Conservation (phyloP, 371 early-diverging fungal genomes). For the Rhizopus delemar region DNA sequence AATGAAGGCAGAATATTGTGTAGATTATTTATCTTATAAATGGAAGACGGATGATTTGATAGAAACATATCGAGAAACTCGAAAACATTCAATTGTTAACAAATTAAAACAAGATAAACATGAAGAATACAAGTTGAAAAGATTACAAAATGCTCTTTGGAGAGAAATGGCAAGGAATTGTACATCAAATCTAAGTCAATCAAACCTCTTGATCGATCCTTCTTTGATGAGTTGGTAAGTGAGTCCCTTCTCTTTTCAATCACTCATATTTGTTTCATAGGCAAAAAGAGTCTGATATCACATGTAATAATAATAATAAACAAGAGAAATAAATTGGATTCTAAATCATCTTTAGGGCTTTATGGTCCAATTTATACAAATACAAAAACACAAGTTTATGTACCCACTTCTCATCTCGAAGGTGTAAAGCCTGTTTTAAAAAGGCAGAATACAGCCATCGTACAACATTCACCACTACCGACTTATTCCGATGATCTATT, state of each 20-base stretch:
- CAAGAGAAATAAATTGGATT: not conserved
- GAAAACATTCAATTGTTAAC: conserved; percentile 23
- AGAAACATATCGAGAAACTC: conserved; percentile 33
- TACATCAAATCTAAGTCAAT: conserved; percentile 20
- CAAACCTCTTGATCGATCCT: conserved; percentile 25
- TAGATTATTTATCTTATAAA: conserved; percentile 50
- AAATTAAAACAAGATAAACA: conserved; percentile 11
- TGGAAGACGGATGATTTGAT: conserved; percentile 41
- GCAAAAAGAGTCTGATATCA: conserved; percentile 41
- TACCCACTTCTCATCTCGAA: conserved; percentile 16
- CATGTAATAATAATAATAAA: conserved; percentile 25
- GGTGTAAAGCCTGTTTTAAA: conserved; percentile 37
- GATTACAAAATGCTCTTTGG: conserved; percentile 47
- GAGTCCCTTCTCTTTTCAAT: not conserved
- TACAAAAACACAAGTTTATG: conserved; percentile 4
- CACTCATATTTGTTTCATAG: conserved; percentile 8
- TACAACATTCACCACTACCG: conserved; percentile 19
- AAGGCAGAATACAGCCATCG: conserved; percentile 21
- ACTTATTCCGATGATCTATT: conserved; percentile 22
- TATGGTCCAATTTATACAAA: conserved; percentile 36
- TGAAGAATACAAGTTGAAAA: conserved; percentile 23
- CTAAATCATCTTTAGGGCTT: conserved; percentile 21
- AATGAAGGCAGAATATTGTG: conserved; percentile 45
- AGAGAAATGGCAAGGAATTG: conserved; percentile 40
- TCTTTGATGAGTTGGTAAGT: conserved; percentile 30